A percentile compares a stretch with the other conserved stretches of the same genome.
These are phyloP conservation scores for Pseudocercospora musae DNA, from an alignment of 2,329 filamentous ascomycete species.

Conservation along the genomic window DNA sequence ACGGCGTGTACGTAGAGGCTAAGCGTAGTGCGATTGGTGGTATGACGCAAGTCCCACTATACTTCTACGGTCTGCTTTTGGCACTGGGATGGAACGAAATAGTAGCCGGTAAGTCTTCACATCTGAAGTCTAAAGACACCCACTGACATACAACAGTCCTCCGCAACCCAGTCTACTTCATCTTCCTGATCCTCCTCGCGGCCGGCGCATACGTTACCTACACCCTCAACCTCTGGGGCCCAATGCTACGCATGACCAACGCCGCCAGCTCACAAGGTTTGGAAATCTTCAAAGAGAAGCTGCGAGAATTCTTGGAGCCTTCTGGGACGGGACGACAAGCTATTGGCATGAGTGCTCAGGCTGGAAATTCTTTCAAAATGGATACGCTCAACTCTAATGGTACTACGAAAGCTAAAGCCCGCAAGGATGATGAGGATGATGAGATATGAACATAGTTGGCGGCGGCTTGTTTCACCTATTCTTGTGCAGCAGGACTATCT, in stretches of 20 bases:
- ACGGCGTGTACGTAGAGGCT: constrained; percentile 96
- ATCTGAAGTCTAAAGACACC: neutral
- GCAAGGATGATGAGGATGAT: constrained; percentile 35
- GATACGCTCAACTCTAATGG: constrained; percentile 38
- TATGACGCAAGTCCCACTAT: constrained; percentile 87
- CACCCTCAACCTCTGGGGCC: constrained; percentile 90
- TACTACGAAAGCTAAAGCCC: constrained; percentile 37
- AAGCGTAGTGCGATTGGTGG: constrained; percentile 96
- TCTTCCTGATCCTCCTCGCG: constrained; percentile 75
- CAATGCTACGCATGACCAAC: constrained; percentile 91
- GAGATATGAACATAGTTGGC: constrained; percentile 31
- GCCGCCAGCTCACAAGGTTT: constrained; percentile 82
- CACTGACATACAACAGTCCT: constrained; percentile 59
- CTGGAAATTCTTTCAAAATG: constrained; percentile 51
- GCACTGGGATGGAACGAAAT: constrained; percentile 99
- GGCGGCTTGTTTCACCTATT: constrained; percentile 1
- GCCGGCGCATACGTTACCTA: constrained; percentile 85
- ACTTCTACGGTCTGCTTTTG: constrained; percentile 87
- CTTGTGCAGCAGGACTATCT: neutral
- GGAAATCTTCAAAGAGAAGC: constrained; percentile 85
- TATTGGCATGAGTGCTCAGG: constrained; percentile 63
- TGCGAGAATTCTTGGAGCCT: constrained; percentile 84
- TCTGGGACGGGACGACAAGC: constrained; percentile 83
- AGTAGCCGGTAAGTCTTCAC: constrained; percentile 69
- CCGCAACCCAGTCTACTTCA: constrained; percentile 88